These are phyloP conservation scores for Raffaelea deltoideospora DNA, from an alignment of 2,329 filamentous ascomycete genomes.

Conservation along the genomic window DNA sequence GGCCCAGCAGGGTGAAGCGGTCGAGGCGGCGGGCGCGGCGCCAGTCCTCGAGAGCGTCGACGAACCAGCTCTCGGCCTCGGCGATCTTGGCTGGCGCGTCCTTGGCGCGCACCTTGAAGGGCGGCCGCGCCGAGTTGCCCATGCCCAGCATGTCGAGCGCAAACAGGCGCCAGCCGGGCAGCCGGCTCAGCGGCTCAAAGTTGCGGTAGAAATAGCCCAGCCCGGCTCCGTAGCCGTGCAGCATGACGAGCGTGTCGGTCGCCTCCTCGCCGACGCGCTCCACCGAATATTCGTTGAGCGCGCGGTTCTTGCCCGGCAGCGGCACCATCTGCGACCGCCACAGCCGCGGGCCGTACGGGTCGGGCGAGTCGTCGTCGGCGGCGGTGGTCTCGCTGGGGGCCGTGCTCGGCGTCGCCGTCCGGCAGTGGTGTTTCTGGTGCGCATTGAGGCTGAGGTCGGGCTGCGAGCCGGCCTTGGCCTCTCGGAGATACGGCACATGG, in stretches of 20 bases:
- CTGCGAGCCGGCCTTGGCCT: conserved; percentile 39
- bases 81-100: conserved; percentile 65
- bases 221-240: conserved; percentile 93
- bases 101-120: conserved; percentile 75
- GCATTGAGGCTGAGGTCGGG: conserved; percentile 2
- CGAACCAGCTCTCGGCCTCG: conserved; percentile 90
- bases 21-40: conserved; percentile 77
- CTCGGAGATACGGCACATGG: conserved; percentile 67
- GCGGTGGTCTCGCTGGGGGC: conserved; percentile 16
- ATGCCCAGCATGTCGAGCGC: conserved; percentile 92
- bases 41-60: conserved; percentile 95
- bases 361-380: conserved; percentile 27
- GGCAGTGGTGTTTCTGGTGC: conserved; percentile 1
- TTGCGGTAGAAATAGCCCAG: conserved; percentile 98
- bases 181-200: conserved; percentile 71
- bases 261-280: conserved; percentile 65
- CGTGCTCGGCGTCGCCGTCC: neutral
- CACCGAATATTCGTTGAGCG: conserved; percentile 84
- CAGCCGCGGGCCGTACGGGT: conserved; percentile 70
- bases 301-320: conserved; percentile 71
- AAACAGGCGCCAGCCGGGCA: conserved; percentile 74
- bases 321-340: conserved; percentile 80
- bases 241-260: conserved; percentile 81
- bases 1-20: conserved; percentile 81
- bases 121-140: conserved; percentile 72